Evolutionary conservation across 345 rosid genomes (phyloP), one percentile per base, ranked within the genome.

Genomic region (Mallotus nudiflorus): DNA sequence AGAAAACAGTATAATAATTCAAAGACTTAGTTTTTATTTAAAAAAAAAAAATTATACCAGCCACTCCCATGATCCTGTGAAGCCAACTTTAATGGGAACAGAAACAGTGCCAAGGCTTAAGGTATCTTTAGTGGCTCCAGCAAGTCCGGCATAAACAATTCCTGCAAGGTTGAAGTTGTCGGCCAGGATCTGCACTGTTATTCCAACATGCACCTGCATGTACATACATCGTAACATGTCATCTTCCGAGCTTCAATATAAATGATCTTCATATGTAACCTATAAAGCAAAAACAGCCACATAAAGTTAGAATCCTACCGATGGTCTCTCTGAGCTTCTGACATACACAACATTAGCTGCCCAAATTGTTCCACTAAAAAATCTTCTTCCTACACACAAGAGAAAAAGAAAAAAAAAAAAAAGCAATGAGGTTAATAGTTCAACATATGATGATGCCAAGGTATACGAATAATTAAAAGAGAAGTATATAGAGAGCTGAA

Each of bases 21-120:
- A 40, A n/a, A n/a, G n/a, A n/a, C n/a, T n/a, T n/a, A n/a, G n/a
- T n/a, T n/a, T n/a, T n/a, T n/a, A n/a, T n/a, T n/a, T n/a, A n/a
- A n/a, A n/a, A n/a, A n/a, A n/a, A n/a, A n/a, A n/a, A n/a, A n/a
- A n/a, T n/a, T 22, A 44, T 56, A 68, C 51, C 48, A 33, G 45
- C 70, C 59, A 51, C 0, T 53, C 10, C 35, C 35, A 35, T 37
- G 37, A 28, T 20, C 49, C 61, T 20, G 71, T 68, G 39, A 33
- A 52, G 18, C 52, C 71, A 19, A 55, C 48, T 9, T 40, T 9
- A 6, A 2, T 1, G 18, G 62, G 62, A 16, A 68, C 62, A 31
- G 27, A 35, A 53, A 68, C 71, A 42, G 29, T 59, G 48, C 63
- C 71, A 4, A 56, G 16, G 25, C 37, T 15, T n/a, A 68, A 16